phyloP scores from a whole-genome alignment of 78 protist genomes.

The Polysphondylium violaceum region DNA sequence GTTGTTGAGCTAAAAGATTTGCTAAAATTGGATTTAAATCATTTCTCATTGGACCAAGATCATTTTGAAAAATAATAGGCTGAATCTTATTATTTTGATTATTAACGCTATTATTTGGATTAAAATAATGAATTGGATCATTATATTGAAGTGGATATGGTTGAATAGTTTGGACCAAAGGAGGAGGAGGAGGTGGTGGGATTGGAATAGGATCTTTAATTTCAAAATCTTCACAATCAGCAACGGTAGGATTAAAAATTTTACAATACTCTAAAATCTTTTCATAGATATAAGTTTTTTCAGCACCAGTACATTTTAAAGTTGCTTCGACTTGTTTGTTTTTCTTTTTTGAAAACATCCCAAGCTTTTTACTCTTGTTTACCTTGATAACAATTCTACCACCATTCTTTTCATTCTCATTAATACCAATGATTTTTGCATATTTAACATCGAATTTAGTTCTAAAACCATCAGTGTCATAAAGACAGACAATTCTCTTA shows the following conservation, averaged over 20 bases:
- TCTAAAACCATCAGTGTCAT: conserved; percentile 72
- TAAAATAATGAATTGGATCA: background rate
- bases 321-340: conserved; percentile 9
- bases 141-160: background rate
- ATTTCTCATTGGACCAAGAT: background rate
- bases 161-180: too few species aligned
- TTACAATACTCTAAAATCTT: conserved; percentile 14
- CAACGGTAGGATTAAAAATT: conserved; percentile 2
- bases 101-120: background rate
- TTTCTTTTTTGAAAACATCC: conserved; percentile 8
- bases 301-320: conserved; percentile 47
- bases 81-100: background rate
- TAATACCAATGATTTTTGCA: background rate
- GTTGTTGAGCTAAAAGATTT: conserved; percentile 14
- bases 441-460: conserved; percentile 53
- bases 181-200: conserved; percentile 36
- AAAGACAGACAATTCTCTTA: conserved; percentile 38
- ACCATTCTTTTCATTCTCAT: conserved; percentile 3
- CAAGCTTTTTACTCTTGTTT: conserved; percentile 4
- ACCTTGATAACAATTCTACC: background rate
- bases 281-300: conserved; percentile 25
- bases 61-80: conserved; percentile 56
- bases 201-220: background rate
- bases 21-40: conserved; percentile 23
- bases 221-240: background rate